Conservation (phyloP, 257 asterid genomes). For the Plantago elongata region DNA sequence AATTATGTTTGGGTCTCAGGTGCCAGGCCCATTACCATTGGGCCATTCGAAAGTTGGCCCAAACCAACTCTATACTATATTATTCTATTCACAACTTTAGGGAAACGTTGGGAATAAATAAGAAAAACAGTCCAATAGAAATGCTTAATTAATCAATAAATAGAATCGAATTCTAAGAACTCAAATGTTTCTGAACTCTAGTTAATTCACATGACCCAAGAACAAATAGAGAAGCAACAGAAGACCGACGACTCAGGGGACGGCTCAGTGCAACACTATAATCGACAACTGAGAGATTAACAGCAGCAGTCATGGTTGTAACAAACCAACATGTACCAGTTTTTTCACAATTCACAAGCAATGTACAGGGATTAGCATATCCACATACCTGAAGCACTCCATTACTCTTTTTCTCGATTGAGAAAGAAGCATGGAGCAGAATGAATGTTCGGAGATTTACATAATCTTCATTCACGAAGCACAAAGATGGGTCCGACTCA, state of each 20-base stretch:
- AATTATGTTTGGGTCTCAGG: too few species aligned
- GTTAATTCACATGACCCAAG: too few species aligned
- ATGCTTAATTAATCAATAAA: neutral
- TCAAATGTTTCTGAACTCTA: neutral
- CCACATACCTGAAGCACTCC: conserved; percentile 7
- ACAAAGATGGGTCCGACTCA: conserved; percentile 1
- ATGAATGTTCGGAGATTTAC: conserved; percentile 25
- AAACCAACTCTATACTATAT: too few species aligned
- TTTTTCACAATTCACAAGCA: conserved; percentile 6
- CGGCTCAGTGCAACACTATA: neutral
- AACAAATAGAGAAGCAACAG: too few species aligned
- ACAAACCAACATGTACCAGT: neutral
- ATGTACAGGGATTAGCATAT: conserved; percentile 14
- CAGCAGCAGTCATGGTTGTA: neutral
- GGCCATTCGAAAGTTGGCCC: too few species aligned
- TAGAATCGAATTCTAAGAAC: neutral
- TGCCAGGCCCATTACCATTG: too few species aligned
- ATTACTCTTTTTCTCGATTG: neutral
- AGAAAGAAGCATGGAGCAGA: conserved; percentile 10
- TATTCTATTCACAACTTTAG: too few species aligned
- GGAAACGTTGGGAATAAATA: neutral
- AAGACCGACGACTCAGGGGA: neutral
- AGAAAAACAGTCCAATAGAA: neutral
- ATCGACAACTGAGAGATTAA: neutral
- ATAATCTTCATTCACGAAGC: conserved; percentile 4